Conservation (phyloP, 768 basidiomycete species). For the Dictyophora rubrovolvata region DNA sequence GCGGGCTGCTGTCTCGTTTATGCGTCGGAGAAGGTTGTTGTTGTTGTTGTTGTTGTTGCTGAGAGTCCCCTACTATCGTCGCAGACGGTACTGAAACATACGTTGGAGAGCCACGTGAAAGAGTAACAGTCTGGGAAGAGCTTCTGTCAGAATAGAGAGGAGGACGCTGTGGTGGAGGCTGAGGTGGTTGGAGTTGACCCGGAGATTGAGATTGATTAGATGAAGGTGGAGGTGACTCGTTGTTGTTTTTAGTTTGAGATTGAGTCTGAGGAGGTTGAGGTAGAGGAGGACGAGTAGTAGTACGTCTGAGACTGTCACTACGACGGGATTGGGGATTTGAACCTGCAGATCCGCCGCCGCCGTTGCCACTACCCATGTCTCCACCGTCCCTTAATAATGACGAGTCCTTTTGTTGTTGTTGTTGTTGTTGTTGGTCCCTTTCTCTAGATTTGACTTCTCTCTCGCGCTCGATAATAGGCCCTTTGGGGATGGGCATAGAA, state of each 20-base stretch:
- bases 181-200: neutral
- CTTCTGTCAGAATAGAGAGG: neutral
- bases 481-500: neutral
- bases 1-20: slow-evolving; percentile 12
- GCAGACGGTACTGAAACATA: neutral
- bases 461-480: slow-evolving; percentile 6
- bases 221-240: slow-evolving; percentile 1
- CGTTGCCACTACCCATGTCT: neutral
- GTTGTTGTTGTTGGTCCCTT: too few species aligned
- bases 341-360: neutral
- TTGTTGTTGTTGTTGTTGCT: neutral
- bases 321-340: neutral
- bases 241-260: neutral
- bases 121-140: neutral
- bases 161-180: neutral
- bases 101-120: neutral
- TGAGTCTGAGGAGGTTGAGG: neutral
- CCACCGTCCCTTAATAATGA: neutral
- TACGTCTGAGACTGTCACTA: neutral
- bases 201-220: neutral
- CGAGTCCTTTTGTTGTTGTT: neutral
- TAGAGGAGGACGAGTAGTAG: neutral
- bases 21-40: slow-evolving; percentile 17
- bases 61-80: slow-evolving; percentile 17
- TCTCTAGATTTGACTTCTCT: neutral